phyloP scores from a whole-genome alignment of 805 yeast genomes.

The Starmerella floricola region DNA sequence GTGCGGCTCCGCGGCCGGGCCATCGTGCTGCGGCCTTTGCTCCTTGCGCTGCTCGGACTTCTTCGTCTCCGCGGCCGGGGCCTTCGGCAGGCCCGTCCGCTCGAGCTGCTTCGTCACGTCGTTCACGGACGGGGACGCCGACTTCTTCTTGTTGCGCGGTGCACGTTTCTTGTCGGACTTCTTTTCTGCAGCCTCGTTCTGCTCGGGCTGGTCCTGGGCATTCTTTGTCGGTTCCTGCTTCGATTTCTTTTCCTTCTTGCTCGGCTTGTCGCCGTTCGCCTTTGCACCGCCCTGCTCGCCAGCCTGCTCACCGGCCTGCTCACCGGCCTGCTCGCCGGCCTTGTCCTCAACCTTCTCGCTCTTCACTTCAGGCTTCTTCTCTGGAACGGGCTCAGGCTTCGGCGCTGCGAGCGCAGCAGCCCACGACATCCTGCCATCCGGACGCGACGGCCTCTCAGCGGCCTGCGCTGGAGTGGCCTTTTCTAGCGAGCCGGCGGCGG shows the following conservation, averaged over 20 bases:
- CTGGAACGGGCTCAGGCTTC: conserved; percentile 9
- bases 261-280: background rate
- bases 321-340: conserved; percentile 1
- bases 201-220: background rate
- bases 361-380: background rate
- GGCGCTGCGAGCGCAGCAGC: conserved; percentile 21
- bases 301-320: no score
- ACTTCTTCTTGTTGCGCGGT: conserved; percentile 6
- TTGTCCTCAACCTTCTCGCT: background rate
- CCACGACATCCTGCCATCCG: conserved; percentile 21
- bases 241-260: background rate
- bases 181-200: background rate
- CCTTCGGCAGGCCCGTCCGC: conserved; percentile 14
- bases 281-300: background rate
- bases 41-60: conserved; percentile 1
- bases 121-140: conserved; percentile 6
- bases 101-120: conserved; percentile 11
- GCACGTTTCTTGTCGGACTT: conserved; percentile 2
- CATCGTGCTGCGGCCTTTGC: conserved; percentile 1
- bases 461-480: conserved; percentile 8
- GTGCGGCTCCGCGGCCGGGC: no score
- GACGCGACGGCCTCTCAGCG: conserved; percentile 10
- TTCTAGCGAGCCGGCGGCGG: background rate
- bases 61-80: conserved; percentile 13
- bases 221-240: background rate